Evolutionary conservation across 768 basidiomycete species (phyloP), one percentile per base, ranked within the genome.

Genomic region (Phanerochaete carnosa): DNA sequence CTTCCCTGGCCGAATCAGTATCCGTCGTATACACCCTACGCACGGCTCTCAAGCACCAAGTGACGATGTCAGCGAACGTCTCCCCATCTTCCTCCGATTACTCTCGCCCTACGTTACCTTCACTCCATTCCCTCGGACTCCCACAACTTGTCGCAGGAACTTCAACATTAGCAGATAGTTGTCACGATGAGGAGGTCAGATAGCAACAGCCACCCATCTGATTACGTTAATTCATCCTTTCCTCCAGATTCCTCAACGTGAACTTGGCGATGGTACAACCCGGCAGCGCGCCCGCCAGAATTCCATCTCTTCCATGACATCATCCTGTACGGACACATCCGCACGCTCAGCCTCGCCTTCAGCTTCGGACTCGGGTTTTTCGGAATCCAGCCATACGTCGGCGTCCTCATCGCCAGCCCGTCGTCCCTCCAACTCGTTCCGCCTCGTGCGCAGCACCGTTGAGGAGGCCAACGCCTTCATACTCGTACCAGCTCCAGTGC

Each of bases 391-490:
- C 49, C 62, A 30, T 52, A 33, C 33, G 39, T 60, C 64, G 13
- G 4, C 29, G 1, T 37, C 56, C 16, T 30, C 56, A 12, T 53
- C 49, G 13, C 55, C 47, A 11, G n/a, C 30, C 37, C 50, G 28
- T 19, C 30, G 23, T 7, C 45, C 60, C 7, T 39, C 60, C 37
- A 64, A 59, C 56, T 49, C 52, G 68, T 28, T 63, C 62, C 39
- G 72, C 75, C 77, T 85, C 43, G 73, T 80, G 23, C 81, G 81
- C 4, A 82, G 83, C 61, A 64, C 79, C n/a, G 66, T 85, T 46
- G 82, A 80, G 30, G 70, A 78, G 16, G 86, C 85, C 0, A 76
- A 84, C 22, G 85, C 83, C 1, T 72, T 83, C 57, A 70, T 87
- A 29, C 59, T 83, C 53, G 71, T 83, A 26, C 61, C 61, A 13